Conservation (phyloP, 2,329 filamentous ascomycete species). For the Fusarium sp. region DNA sequence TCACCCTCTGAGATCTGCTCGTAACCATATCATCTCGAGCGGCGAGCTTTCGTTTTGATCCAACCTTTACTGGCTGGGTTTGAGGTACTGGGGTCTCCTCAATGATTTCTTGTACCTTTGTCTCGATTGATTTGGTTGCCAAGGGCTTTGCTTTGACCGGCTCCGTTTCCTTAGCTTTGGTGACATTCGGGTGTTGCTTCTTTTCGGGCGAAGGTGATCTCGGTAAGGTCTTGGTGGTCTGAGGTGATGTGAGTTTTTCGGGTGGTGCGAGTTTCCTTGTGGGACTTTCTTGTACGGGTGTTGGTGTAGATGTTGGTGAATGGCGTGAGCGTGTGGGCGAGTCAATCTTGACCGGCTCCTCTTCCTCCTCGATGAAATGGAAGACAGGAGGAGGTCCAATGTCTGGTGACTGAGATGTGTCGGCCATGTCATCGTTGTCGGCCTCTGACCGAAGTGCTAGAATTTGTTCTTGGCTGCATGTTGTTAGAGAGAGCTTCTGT, state of each 20-base stretch:
- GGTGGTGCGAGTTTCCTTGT: slow-evolving; percentile 44
- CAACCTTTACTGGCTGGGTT: slow-evolving; percentile 52
- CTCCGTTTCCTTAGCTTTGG: background rate
- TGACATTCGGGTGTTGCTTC: slow-evolving; percentile 23
- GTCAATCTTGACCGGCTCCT: slow-evolving; percentile 64
- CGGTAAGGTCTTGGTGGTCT: slow-evolving; percentile 27
- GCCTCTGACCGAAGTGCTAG: slow-evolving; percentile 64
- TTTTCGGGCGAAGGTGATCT: slow-evolving; percentile 44
- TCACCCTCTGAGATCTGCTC: slow-evolving; percentile 35
- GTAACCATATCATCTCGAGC: slow-evolving; percentile 63
- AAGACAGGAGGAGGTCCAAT: slow-evolving; percentile 71
- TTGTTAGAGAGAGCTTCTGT: slow-evolving; percentile 43
- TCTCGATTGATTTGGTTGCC: slow-evolving; percentile 8
- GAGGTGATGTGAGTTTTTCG: slow-evolving; percentile 45
- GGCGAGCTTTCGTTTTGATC: slow-evolving; percentile 67
- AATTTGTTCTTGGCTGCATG: slow-evolving; percentile 68
- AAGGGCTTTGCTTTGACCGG: background rate
- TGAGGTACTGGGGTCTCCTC: slow-evolving; percentile 26
- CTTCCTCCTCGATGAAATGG: slow-evolving; percentile 65
- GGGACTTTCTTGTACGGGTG: slow-evolving; percentile 34
- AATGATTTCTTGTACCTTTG: background rate
- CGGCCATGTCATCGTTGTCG: slow-evolving; percentile 55
- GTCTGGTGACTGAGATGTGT: slow-evolving; percentile 71
- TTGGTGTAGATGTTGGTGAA: slow-evolving; percentile 9
- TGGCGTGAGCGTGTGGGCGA: slow-evolving; percentile 50